phyloP scores from a whole-genome alignment of 352 stramenopile genomes.

The Phytophthora lateralis region DNA sequence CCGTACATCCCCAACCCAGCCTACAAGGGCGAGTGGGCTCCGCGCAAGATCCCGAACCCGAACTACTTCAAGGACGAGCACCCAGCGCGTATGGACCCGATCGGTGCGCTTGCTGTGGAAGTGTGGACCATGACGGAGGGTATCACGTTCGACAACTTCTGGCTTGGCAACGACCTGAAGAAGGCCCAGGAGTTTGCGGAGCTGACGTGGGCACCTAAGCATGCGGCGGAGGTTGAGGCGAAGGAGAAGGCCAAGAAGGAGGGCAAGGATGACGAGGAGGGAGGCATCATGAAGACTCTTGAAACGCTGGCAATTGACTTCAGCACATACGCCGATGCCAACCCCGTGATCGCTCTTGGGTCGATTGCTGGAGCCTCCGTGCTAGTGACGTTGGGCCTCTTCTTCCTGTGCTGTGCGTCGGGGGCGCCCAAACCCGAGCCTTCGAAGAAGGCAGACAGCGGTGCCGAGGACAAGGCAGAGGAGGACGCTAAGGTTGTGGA shows the following conservation, averaged over 20 bases:
- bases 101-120: constrained; percentile 91
- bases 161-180: constrained; percentile 84
- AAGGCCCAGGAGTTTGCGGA: constrained; percentile 84
- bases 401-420: constrained; percentile 70
- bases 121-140: constrained; percentile 91
- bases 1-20: constrained; percentile 92
- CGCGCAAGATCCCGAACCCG: constrained; percentile 91
- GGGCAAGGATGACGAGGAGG: constrained; percentile 52
- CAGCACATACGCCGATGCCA: constrained; percentile 57
- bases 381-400: constrained; percentile 48
- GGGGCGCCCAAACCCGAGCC: constrained; percentile 19
- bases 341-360: constrained; percentile 59
- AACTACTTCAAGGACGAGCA: constrained; percentile 88
- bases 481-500: constrained; percentile 46
- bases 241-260: constrained; percentile 52
- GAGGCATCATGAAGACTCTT: constrained; percentile 49
- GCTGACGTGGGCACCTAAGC: constrained; percentile 78
- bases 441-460: constrained; percentile 43
- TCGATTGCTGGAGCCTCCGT: constrained; percentile 47
- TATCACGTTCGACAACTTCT: constrained; percentile 94
- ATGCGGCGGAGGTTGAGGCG: constrained; percentile 62
- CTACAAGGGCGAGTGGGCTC: constrained; percentile 92
- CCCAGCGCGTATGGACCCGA: constrained; percentile 83
- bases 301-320: constrained; percentile 49
- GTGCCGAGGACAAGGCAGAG: constrained; percentile 40